Percentiles rank a stretch among this genome's conserved stretches.
phyloP scores from a whole-genome alignment of 2,329 filamentous ascomycete genomes.

The Diaporthe sp. region DNA sequence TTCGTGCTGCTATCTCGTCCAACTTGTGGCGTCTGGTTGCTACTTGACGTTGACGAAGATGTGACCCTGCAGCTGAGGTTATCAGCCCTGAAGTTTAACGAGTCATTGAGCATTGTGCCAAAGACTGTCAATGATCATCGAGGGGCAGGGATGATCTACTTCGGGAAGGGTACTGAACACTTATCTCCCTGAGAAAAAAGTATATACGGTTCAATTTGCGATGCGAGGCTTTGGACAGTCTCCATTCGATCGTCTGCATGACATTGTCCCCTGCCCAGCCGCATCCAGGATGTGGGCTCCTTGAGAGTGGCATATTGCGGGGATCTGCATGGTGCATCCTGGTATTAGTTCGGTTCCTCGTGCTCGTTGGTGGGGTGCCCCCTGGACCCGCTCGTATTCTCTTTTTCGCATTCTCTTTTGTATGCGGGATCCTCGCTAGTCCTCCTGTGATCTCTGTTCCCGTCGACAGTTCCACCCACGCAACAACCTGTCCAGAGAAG shows the following conservation, averaged over 20 bases:
- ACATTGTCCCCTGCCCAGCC: no score
- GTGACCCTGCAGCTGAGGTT: neutral
- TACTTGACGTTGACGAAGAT: neutral
- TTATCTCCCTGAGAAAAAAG: no score
- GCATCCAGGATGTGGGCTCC: no score
- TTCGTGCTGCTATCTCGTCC: neutral
- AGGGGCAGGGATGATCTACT: neutral
- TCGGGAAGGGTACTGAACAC: no score
- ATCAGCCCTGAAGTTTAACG: neutral
- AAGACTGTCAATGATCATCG: constrained; percentile 1
- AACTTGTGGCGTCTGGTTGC: neutral
- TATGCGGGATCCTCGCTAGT: neutral
- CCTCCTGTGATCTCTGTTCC: neutral
- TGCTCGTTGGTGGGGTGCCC: neutral
- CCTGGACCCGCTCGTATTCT: neutral
- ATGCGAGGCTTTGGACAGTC: no score
- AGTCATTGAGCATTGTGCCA: neutral
- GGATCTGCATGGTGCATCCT: neutral
- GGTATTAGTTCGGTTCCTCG: neutral
- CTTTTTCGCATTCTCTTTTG: constrained; percentile 7
- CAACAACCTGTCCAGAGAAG: neutral
- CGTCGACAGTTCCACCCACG: neutral
- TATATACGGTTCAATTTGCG: no score
- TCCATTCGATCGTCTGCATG: no score
- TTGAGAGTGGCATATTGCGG: neutral